These are phyloP conservation scores for Trametes sp. DNA, from an alignment of 1,284 basidiomycete genomes.

Conservation along the genomic window DNA sequence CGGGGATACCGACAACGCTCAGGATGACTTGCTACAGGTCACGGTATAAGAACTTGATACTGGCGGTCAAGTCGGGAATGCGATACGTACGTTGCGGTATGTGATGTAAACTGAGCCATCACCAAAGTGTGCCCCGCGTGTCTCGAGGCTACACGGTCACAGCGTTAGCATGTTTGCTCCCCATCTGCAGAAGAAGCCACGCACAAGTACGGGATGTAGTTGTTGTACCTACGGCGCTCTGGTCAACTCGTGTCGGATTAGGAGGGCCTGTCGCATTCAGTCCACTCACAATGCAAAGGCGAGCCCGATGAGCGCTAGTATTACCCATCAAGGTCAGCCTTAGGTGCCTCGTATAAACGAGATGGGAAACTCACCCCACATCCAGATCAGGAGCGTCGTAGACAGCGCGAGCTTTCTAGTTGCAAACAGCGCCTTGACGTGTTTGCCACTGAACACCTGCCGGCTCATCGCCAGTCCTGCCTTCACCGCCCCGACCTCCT, in stretches of 20 bases:
- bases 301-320: conserved; percentile 69
- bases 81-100: conserved; percentile 61
- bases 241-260: background rate
- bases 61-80: too few species aligned
- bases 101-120: conserved; percentile 67
- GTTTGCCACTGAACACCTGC: conserved; percentile 33
- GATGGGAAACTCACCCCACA: conserved; percentile 56
- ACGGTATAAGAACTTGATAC: background rate
- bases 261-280: background rate
- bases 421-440: conserved; percentile 64
- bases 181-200: too few species aligned
- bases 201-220: conserved; percentile 67
- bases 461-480: conserved; percentile 45
- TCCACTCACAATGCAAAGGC: conserved; percentile 67
- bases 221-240: conserved; percentile 57
- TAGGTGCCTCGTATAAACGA: background rate
- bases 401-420: conserved; percentile 66
- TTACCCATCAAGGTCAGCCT: background rate
- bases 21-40: conserved; percentile 66
- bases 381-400: conserved; percentile 60
- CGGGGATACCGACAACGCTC: conserved; percentile 71
- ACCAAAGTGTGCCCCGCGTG: conserved; percentile 64
- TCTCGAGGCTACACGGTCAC: too few species aligned
- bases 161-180: too few species aligned
- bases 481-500: conserved; percentile 48